Percentiles rank a stretch among this genome's conserved stretches.
phyloP scores from a whole-genome alignment of 1,284 basidiomycete genomes.

The Coniferiporia weirii region DNA sequence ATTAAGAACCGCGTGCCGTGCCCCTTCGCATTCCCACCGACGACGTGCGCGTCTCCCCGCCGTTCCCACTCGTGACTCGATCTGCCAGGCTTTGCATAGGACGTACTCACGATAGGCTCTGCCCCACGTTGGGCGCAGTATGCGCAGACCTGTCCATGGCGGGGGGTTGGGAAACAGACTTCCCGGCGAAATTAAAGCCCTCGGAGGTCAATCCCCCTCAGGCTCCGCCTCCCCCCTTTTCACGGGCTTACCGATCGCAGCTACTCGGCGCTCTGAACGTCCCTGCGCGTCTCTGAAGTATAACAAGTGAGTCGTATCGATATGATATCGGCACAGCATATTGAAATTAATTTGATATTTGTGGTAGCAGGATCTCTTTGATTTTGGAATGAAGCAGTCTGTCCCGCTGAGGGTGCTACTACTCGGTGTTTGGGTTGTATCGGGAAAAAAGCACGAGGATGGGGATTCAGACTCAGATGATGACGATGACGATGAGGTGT shows the following conservation, averaged over 20 bases:
- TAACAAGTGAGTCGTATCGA: too few relatives aligned
- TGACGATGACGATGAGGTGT: neutral
- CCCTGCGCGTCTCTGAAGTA: too few relatives aligned
- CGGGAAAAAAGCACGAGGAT: neutral
- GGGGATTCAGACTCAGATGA: neutral
- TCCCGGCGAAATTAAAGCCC: neutral
- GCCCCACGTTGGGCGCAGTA: neutral
- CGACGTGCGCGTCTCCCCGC: neutral
- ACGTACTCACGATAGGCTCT: neutral
- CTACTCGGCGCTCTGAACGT: too few relatives aligned
- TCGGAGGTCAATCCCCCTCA: neutral
- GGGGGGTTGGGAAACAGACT: neutral
- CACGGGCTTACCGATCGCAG: too few relatives aligned
- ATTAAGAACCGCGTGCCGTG: neutral
- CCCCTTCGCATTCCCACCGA: neutral
- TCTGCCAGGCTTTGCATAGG: neutral
- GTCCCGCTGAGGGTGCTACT: neutral
- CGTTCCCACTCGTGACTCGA: neutral
- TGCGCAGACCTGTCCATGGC: neutral
- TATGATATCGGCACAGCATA: too few relatives aligned
- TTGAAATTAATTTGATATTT: too few relatives aligned
- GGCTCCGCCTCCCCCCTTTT: too few relatives aligned
- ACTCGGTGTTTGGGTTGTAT: neutral
- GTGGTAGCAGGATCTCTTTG: too few relatives aligned
- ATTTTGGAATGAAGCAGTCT: neutral